Evolutionary conservation across 73 alveolate species (phyloP).

Genomic region (Stentor coeruleus): DNA sequence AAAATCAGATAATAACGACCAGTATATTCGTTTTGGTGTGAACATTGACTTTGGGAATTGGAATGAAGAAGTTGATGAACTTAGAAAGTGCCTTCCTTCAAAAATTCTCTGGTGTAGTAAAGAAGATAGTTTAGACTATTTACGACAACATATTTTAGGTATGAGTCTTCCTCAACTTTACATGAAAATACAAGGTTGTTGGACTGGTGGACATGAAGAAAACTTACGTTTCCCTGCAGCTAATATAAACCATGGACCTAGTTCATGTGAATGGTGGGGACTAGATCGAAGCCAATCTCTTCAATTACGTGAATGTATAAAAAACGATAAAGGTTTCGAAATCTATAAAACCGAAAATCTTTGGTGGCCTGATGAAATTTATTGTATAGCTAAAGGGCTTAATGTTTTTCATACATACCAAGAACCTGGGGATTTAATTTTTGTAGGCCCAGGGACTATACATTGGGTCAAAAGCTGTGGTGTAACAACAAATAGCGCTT

Average conservation of each 20-base stretch:
- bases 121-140: conserved; percentile 47
- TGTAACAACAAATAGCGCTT: conserved; percentile 59
- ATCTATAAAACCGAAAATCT: conserved; percentile 55
- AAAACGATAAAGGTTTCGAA: conserved; percentile 34
- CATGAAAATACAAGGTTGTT: conserved; percentile 54
- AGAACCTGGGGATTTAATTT: conserved; percentile 53
- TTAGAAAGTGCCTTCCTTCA: conserved; percentile 44
- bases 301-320: conserved; percentile 38
- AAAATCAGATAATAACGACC: not conserved
- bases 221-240: conserved; percentile 57
- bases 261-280: conserved; percentile 53
- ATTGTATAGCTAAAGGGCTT: conserved; percentile 40
- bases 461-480: conserved; percentile 73
- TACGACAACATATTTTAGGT: conserved; percentile 60
- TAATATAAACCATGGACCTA: conserved; percentile 72
- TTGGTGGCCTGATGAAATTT: conserved; percentile 54
- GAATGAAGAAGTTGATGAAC: conserved; percentile 44
- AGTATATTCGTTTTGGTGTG: conserved; percentile 45
- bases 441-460: conserved; percentile 61
- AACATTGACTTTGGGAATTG: conserved; percentile 68
- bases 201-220: conserved; percentile 85
- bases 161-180: conserved; percentile 65
- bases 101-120: conserved; percentile 35
- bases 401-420: conserved; percentile 40
- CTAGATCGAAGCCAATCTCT: conserved; percentile 37